Evolutionary conservation across 169 alveolate species (phyloP).

Genomic region (Cytauxzoon felis): DNA sequence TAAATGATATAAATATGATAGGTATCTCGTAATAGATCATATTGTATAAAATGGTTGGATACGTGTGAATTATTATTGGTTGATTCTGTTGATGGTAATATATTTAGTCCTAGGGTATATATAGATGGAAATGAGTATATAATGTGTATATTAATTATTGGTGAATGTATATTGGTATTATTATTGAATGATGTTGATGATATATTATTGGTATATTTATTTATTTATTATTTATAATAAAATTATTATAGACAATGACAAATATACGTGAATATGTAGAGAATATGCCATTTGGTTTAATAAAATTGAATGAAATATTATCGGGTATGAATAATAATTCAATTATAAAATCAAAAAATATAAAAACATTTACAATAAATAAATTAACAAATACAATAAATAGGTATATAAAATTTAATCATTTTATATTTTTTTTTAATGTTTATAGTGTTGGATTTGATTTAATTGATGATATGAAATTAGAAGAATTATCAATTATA

Average conservation of each 20-base stretch:
- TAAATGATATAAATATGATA: not conserved
- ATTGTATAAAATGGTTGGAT: not conserved
- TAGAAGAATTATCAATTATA: conserved; percentile 36
- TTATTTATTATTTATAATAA: not conserved
- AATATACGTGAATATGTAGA: conserved; percentile 10
- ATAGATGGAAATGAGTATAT: conserved; percentile 23
- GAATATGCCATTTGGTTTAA: conserved; percentile 2
- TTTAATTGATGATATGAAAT: conserved; percentile 14
- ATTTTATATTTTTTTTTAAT: not conserved
- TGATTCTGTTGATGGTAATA: conserved; percentile 31
- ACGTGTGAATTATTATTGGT: conserved; percentile 17
- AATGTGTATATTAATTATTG: conserved; percentile 2
- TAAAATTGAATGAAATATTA: conserved; percentile 6
- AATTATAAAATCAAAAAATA: not conserved
- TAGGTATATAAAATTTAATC: conserved; percentile 1
- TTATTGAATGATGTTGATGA: conserved; percentile 29
- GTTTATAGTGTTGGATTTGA: conserved; percentile 46
- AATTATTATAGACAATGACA: not conserved
- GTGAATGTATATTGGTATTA: conserved; percentile 7
- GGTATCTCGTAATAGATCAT: conserved; percentile 5
- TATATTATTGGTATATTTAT: conserved; percentile 1
- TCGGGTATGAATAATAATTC: not conserved
- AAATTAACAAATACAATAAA: conserved; percentile 33
- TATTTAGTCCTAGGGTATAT: conserved; percentile 45
- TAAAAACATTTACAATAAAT: conserved; percentile 27